phyloP scores from a whole-genome alignment of 441 rosid species.

The Raphanus hybrid region DNA sequence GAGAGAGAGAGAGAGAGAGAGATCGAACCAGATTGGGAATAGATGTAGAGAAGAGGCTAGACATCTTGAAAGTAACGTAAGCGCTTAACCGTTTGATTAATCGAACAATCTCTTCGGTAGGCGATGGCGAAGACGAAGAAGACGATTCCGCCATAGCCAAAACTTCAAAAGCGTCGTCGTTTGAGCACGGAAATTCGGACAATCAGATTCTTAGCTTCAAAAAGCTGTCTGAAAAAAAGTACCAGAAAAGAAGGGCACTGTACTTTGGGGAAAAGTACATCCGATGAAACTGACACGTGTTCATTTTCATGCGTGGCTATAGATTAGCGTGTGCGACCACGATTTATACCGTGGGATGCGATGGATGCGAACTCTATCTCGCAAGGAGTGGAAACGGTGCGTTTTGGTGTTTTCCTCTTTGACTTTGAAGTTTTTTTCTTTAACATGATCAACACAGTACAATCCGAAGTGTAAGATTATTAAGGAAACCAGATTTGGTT shows the following conservation, averaged over 20 bases:
- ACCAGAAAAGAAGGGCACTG: slow-evolving; percentile 2
- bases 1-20: not conserved
- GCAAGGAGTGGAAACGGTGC: slow-evolving; percentile 23
- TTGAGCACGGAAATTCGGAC: not conserved
- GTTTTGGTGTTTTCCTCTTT: not conserved
- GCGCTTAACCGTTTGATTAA: slow-evolving; percentile 88
- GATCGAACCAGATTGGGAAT: slow-evolving; percentile 68
- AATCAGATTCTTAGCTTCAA: slow-evolving; percentile 1
- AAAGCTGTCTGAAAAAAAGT: slow-evolving; percentile 2
- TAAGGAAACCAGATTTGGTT: not conserved
- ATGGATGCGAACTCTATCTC: not conserved
- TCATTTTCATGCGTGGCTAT: not conserved
- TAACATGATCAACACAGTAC: not conserved
- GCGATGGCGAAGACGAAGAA: slow-evolving; percentile 37
- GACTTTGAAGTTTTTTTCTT: not conserved
- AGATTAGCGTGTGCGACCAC: not conserved
- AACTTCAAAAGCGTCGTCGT: not conserved
- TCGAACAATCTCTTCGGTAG: slow-evolving; percentile 76
- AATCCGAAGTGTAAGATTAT: not conserved
- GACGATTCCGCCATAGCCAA: not conserved
- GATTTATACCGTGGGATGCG: not conserved
- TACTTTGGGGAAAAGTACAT: not conserved
- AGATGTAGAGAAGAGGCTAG: slow-evolving; percentile 70
- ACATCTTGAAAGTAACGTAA: slow-evolving; percentile 78
- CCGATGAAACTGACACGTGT: slow-evolving; percentile 29